A percentile compares a stretch with the other conserved stretches of the same genome.
Conservation (phyloP, 2,329 filamentous ascomycete genomes). For the Colletotrichum camelliae region DNA sequence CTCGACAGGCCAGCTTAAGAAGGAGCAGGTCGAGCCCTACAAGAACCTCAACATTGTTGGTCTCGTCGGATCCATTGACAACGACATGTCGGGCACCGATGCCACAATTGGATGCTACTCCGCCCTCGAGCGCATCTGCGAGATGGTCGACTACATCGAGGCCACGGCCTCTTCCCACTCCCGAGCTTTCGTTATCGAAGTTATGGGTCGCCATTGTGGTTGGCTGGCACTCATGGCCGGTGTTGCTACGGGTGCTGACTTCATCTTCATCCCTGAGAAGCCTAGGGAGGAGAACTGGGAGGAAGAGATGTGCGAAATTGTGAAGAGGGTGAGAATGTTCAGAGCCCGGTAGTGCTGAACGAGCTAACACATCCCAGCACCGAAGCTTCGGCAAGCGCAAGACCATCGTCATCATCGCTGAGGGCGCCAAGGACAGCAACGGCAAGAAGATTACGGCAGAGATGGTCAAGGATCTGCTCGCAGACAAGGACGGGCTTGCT, state of each 20-base stretch:
- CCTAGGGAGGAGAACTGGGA: slow-evolving; percentile 88
- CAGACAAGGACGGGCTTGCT: slow-evolving; percentile 74
- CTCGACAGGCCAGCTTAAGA: slow-evolving; percentile 70
- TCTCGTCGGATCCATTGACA: slow-evolving; percentile 96
- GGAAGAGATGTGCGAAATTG: slow-evolving; percentile 82
- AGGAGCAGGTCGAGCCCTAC: slow-evolving; percentile 77
- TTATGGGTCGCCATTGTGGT: slow-evolving; percentile 98
- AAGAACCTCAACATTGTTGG: slow-evolving; percentile 94
- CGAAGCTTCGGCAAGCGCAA: slow-evolving; percentile 89
- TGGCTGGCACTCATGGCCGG: slow-evolving; percentile 97
- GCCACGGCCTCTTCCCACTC: slow-evolving; percentile 94
- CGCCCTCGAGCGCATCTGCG: slow-evolving; percentile 89
- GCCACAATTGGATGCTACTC: slow-evolving; percentile 98
- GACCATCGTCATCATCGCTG: slow-evolving; percentile 97
- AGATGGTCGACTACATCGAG: slow-evolving; percentile 96
- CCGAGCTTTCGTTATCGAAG: slow-evolving; percentile 94
- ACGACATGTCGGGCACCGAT: slow-evolving; percentile 96
- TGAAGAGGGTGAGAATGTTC: slow-evolving; percentile 64
- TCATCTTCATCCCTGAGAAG: slow-evolving; percentile 95
- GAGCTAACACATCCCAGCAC: slow-evolving; percentile 60
- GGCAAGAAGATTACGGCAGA: slow-evolving; percentile 82
- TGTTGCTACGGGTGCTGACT: slow-evolving; percentile 94
- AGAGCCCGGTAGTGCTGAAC: background rate
- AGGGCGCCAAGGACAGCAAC: slow-evolving; percentile 86
- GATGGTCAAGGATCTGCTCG: slow-evolving; percentile 88